Base-by-base conservation (phyloP, 345 rosid genomes). In the Eucalyptus cloeziana region DNA sequence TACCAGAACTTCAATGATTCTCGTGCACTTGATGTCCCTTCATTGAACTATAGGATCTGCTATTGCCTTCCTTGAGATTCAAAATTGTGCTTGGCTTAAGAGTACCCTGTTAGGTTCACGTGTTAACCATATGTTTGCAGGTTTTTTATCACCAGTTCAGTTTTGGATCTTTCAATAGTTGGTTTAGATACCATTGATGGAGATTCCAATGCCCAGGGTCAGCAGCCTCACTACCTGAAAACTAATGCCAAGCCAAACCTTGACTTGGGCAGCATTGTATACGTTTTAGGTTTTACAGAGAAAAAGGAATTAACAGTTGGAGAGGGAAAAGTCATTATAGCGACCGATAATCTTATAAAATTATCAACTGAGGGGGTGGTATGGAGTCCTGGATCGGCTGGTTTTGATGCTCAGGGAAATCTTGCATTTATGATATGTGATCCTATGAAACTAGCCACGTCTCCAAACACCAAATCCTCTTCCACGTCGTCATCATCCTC, bases 381-480 rank as follows among this genome's bases (percentile, higher is more conserved):
- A 2, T 97, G 97, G 99, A 94, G 93, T 90, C 98, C 97, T 54
- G 99, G 99, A 64, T 96, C 99, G 31, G 99, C 99, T 51, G 99
- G 99, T 62, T 97, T 97, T 89, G 99, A 97, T 92, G 95, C 91
- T 44, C 97, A 95, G 25, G 98, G 98, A 54, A 97, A 96, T 91
- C 98, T 97, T 17, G 98, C 99, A 44, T 97, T 97, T 93, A 97
- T 97, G 96, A 94, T 96, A 52, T 97, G 99, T 43, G 99, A 97
- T 92, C 99, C 99, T n/a, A 96, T 95, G 97, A 97, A 96, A 88
- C 94, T 97, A 45, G 97, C 99, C 5, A 94, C 98, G 31, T 96
- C 99, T 89, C 99, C 99, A 54, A 93, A 94, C 71, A 92, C 96
- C 7, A 96, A 93, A 86, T 96, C 99, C 4, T 94, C 97, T 40